Base-by-base conservation (phyloP, 2,329 filamentous ascomycete genomes). In the Lasiodiplodia sp. region DNA sequence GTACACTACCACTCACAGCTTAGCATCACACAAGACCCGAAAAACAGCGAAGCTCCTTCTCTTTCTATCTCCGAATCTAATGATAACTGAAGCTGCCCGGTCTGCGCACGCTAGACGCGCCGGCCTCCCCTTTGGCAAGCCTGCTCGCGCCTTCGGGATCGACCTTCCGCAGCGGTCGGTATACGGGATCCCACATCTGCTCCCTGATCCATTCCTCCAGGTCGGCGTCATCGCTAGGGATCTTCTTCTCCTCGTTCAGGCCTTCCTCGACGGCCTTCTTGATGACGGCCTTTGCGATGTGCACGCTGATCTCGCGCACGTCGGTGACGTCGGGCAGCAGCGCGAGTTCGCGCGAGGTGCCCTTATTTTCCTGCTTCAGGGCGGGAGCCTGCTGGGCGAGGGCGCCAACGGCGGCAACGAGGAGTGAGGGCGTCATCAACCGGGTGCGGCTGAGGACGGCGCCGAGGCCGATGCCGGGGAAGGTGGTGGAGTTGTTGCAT, bases 401-500 rank as follows among this genome's bases (percentile, higher is more conserved):
- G 2, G 89, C 91, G 74, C 90, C 87, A 3, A 92, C 89, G 0
- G 93, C 94, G 0, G 92, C 91, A 0, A 96, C 91, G 14, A 97
- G 88, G 88, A 97, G 94, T 71, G 88, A 87, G 70, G 94, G 90
- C 0, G 91, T 91, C 34, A 97, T 80, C 0, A 89, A 84, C 14
- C 82, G 85, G 2, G 91, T 85, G 16, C 92, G 88, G 31, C 86
- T 90, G 1, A 97, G 86, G 0, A 97, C 87, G 8, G 87, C 87
- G 12, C 93, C 94, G 0, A 97, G 88, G 0, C 93, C 93, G 69
- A 97, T 95, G 0, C 93, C 93, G 0, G 93, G 93, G 78, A 96
- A 97, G 18, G 91, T 91, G 40, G 92, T 92, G 0, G 89, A 91
- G 80, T 97, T 97, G 81, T 97, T 97, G 81, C 94, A 97, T 79